Conservation (phyloP, 202 grass and related monocot species). For the Musa balbisiana region DNA sequence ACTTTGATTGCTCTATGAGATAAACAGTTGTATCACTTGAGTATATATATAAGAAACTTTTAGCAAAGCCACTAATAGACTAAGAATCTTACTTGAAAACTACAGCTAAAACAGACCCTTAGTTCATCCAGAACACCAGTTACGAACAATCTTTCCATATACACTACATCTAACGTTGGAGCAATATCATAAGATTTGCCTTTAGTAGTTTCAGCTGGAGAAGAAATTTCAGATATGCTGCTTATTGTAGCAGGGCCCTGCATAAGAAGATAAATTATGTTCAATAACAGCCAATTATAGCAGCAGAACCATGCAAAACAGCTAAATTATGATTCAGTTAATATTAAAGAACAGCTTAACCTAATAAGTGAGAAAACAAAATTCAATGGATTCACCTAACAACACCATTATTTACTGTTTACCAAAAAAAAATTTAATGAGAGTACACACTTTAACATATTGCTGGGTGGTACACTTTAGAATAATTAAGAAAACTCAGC, state of each 20-base stretch:
- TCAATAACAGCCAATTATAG: background rate
- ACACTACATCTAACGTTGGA: constrained; percentile 37
- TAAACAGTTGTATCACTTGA: constrained; percentile 17
- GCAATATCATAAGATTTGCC: constrained; percentile 39
- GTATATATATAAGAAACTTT: constrained; percentile 15
- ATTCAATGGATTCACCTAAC: no score
- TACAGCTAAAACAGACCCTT: constrained; percentile 79
- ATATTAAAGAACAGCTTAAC: background rate
- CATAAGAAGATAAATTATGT: constrained; percentile 19
- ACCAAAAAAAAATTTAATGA: no score
- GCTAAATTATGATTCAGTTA: background rate
- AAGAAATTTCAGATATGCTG: constrained; percentile 48
- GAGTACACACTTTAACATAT: no score
- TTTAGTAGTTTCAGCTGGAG: constrained; percentile 22
- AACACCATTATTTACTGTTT: no score
- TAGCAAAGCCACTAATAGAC: constrained; percentile 6
- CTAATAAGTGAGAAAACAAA: no score
- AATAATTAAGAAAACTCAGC: background rate
- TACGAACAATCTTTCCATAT: constrained; percentile 77
- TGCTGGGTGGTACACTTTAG: background rate
- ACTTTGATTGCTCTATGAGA: constrained; percentile 50
- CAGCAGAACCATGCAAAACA: background rate
- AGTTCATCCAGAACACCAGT: constrained; percentile 92
- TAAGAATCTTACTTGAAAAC: constrained; percentile 52
- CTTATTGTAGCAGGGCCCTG: constrained; percentile 66